These are phyloP conservation scores for Plicaturopsis crispa DNA, from an alignment of 768 basidiomycete genomes.

Conservation along the genomic window DNA sequence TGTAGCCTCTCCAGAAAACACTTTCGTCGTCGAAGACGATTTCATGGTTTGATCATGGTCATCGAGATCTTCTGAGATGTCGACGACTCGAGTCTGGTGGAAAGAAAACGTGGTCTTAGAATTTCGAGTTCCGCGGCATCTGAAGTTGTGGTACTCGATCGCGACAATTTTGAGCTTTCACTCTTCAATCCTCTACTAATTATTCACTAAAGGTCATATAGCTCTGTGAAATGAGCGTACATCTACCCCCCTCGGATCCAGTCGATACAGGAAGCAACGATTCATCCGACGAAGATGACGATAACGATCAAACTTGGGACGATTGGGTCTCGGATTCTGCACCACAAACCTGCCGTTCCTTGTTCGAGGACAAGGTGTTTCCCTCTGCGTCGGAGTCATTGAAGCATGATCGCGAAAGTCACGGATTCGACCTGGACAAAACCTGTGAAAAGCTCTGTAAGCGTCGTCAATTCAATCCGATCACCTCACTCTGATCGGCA, in stretches of 20 bases:
- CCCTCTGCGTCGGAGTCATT: constrained; percentile 52
- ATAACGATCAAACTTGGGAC: constrained; percentile 61
- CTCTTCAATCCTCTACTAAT: too few species aligned
- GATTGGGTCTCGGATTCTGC: constrained; percentile 75
- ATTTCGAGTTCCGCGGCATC: too few species aligned
- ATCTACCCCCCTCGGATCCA: neutral
- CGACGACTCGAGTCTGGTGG: too few species aligned
- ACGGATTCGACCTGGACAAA: constrained; percentile 57
- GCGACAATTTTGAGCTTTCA: too few species aligned
- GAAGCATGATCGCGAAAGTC: constrained; percentile 47
- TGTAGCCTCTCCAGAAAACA: too few species aligned
- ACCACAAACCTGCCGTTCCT: constrained; percentile 51
- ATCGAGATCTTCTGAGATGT: too few species aligned
- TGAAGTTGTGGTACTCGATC: too few species aligned
- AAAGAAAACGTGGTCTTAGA: too few species aligned
- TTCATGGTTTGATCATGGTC: too few species aligned
- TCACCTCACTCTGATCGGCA: constrained; percentile 2
- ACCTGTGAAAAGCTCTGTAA: constrained; percentile 47
- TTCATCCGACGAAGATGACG: neutral
- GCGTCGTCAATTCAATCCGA: constrained; percentile 15
- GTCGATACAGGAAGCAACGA: neutral
- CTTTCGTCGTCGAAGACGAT: too few species aligned
- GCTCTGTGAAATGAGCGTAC: constrained; percentile 24
- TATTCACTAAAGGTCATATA: too few species aligned
- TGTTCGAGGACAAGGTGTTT: constrained; percentile 66